A percentile compares a stretch with the other conserved stretches of the same genome.
These are phyloP conservation scores for Rhododendron molle DNA, from an alignment of 148 eudicot species.

Conservation along the genomic window DNA sequence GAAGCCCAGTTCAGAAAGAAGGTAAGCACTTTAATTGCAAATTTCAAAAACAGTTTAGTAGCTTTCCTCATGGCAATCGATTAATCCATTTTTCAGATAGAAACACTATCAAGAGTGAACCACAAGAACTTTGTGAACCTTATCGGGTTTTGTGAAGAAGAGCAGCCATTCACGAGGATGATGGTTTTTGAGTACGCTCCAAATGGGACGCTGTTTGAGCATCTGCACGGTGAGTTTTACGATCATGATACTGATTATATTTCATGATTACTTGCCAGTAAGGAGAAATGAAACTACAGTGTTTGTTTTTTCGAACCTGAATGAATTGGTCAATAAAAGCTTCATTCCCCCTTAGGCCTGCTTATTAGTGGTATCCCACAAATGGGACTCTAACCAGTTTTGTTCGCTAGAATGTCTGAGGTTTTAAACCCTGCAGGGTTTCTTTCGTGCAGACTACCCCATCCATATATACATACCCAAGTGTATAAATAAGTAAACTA, in stretches of 20 bases:
- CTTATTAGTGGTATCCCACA: not conserved
- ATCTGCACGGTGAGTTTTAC: constrained; percentile 71
- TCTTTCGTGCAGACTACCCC: not conserved
- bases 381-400: not conserved
- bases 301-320: not conserved
- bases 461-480: too few relatives aligned
- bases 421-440: not conserved
- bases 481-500: not conserved
- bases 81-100: constrained; percentile 50
- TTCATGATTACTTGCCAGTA: not conserved
- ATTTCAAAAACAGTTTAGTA: not conserved
- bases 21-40: constrained; percentile 29
- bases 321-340: too few relatives aligned
- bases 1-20: constrained; percentile 71
- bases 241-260: not conserved
- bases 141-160: constrained; percentile 85
- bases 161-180: constrained; percentile 87
- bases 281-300: not conserved
- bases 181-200: constrained; percentile 98
- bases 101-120: constrained; percentile 70
- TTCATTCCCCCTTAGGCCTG: not conserved
- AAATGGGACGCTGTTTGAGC: constrained; percentile 93
- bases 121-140: constrained; percentile 97
- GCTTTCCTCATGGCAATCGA: not conserved
- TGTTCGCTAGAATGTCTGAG: not conserved